Conservation (phyloP, 2,329 filamentous ascomycete species). For the Paramyrothecium sp. region DNA sequence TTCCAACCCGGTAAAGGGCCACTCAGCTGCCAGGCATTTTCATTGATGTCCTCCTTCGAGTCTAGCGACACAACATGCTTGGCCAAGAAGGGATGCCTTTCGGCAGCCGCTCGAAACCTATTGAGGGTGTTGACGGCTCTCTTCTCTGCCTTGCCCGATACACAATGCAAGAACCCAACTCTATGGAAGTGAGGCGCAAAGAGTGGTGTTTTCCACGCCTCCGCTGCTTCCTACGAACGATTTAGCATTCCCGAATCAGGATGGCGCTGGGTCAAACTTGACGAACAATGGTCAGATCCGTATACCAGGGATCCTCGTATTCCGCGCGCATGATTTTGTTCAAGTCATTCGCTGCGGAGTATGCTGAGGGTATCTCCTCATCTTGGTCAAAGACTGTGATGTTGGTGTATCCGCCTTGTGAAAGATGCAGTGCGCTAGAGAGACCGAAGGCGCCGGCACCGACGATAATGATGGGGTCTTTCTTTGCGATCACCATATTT, state of each 20-base stretch:
- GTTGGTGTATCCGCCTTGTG: slow-evolving; percentile 39
- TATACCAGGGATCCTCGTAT: slow-evolving; percentile 57
- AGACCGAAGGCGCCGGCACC: slow-evolving; percentile 50
- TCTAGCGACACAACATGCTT: slow-evolving; percentile 36
- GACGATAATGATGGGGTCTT: slow-evolving; percentile 31
- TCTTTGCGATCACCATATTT: slow-evolving; percentile 16
- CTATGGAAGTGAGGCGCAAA: slow-evolving; percentile 51
- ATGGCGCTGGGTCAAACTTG: too few species aligned
- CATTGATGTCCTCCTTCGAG: slow-evolving; percentile 35
- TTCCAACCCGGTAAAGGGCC: slow-evolving; percentile 47
- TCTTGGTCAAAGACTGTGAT: slow-evolving; percentile 46
- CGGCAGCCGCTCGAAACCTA: slow-evolving; percentile 37
- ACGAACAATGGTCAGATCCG: slow-evolving; percentile 48
- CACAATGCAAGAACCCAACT: slow-evolving; percentile 42
- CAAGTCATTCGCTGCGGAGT: slow-evolving; percentile 57
- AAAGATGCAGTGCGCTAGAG: slow-evolving; percentile 46
- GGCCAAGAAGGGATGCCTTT: slow-evolving; percentile 35
- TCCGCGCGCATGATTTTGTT: slow-evolving; percentile 62
- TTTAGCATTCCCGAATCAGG: too few species aligned
- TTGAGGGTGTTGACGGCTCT: slow-evolving; percentile 44
- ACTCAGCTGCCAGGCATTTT: slow-evolving; percentile 45
- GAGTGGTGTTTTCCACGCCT: slow-evolving; percentile 49
- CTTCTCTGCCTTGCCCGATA: slow-evolving; percentile 44
- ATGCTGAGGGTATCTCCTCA: slow-evolving; percentile 35
- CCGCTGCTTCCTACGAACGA: slow-evolving; percentile 40